Evolutionary conservation across 371 early-diverging fungal genomes (phyloP).

Genomic region (Parasitella parasitica): DNA sequence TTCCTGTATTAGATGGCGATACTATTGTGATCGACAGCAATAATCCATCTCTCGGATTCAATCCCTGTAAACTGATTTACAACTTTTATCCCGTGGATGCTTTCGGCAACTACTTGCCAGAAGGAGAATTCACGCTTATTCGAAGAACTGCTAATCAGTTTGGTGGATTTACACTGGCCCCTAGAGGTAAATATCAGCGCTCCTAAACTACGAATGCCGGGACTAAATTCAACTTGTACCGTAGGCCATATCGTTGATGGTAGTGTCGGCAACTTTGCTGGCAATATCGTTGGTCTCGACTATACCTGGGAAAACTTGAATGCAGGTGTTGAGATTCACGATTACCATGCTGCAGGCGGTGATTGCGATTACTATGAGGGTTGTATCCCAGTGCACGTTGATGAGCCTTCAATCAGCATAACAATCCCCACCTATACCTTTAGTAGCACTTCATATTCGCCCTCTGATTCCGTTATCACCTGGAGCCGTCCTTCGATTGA

Average conservation of each 20-base stretch:
- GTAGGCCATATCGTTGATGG: constrained; percentile 16
- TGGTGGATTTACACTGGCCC: constrained; percentile 24
- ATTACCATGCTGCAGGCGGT: constrained; percentile 15
- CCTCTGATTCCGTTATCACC: too few species aligned
- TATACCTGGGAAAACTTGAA: constrained; percentile 14
- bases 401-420: too few species aligned
- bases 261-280: constrained; percentile 25
- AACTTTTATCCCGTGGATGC: constrained; percentile 27
- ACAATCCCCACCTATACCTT: background rate
- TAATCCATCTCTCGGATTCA: constrained; percentile 6
- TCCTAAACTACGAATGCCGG: background rate
- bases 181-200: constrained; percentile 9
- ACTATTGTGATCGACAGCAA: constrained; percentile 7
- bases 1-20: constrained; percentile 8
- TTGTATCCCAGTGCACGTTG: constrained; percentile 13
- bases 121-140: background rate
- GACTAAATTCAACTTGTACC: background rate
- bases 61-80: constrained; percentile 11
- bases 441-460: too few species aligned
- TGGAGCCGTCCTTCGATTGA: too few species aligned
- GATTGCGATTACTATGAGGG: constrained; percentile 8
- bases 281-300: constrained; percentile 14
- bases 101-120: constrained; percentile 1
- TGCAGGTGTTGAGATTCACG: constrained; percentile 16
- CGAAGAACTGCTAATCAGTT: constrained; percentile 18